Conservation (phyloP, 495 filamentous ascomycete species). For the Xylaria longipes region DNA sequence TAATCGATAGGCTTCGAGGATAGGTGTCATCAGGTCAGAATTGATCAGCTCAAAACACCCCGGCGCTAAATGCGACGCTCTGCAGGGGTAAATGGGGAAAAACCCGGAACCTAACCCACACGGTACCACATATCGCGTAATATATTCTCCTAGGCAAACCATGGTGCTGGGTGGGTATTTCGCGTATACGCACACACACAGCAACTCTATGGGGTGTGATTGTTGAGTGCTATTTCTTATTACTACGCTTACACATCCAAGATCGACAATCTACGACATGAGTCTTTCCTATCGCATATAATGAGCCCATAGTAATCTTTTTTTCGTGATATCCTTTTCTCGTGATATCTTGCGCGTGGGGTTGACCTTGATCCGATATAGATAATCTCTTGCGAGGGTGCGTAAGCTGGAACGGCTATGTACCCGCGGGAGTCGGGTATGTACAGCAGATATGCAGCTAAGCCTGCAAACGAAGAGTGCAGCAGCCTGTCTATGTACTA, state of each 20-base stretch:
- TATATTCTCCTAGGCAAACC: not conserved
- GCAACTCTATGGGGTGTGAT: not conserved
- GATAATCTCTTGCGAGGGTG: not conserved
- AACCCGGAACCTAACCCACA: not conserved
- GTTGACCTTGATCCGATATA: not conserved
- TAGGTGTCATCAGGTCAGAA: conserved; percentile 21
- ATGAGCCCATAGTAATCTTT: not conserved
- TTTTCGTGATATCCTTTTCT: not conserved
- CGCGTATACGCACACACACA: not conserved
- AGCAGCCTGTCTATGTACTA: not conserved
- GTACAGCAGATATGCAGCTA: conserved; percentile 12
- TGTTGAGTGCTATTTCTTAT: not conserved
- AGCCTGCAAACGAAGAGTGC: conserved; percentile 6
- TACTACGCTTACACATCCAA: not conserved
- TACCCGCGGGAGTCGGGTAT: conserved; percentile 3
- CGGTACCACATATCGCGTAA: not conserved
- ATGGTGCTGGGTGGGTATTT: not conserved
- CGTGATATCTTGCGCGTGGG: not conserved
- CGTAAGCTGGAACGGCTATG: not conserved
- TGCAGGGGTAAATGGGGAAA: conserved; percentile 1
- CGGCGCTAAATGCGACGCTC: not conserved
- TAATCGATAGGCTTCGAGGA: conserved; percentile 5
- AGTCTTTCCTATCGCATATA: not conserved
- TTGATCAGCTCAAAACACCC: conserved; percentile 8
- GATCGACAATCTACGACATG: not conserved